These are phyloP conservation scores for Sugiyamaella smithiae DNA, from an alignment of 805 yeast genomes.

Conservation along the genomic window DNA sequence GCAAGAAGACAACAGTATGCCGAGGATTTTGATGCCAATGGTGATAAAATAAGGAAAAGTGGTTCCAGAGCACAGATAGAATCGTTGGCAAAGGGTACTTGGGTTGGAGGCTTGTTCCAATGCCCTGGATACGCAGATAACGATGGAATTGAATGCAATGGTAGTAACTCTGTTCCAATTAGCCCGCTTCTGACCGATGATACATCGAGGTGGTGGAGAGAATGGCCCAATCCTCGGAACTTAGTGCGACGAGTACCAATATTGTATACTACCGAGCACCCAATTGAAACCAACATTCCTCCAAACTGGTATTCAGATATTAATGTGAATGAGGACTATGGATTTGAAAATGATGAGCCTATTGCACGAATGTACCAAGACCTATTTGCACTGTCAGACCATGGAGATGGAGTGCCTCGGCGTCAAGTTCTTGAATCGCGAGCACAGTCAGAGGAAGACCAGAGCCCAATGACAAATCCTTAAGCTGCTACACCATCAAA, in stretches of 20 bases:
- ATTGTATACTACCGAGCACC: constrained; percentile 10
- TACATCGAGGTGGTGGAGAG: constrained; percentile 19
- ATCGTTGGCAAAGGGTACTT: constrained; percentile 16
- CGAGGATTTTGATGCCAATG: not conserved
- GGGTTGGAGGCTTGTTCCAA: constrained; percentile 27
- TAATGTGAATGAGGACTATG: constrained; percentile 18
- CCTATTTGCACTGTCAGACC: too few relatives aligned
- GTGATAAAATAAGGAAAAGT: not conserved
- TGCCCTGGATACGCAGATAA: constrained; percentile 21
- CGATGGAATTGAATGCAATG: constrained; percentile 17
- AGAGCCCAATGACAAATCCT: not conserved
- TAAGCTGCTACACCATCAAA: too few relatives aligned
- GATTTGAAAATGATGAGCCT: too few relatives aligned
- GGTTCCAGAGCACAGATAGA: not conserved
- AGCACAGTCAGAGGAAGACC: not conserved
- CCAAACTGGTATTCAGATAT: constrained; percentile 17
- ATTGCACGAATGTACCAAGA: too few relatives aligned
- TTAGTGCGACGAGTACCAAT: constrained; percentile 18
- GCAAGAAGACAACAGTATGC: constrained; percentile 22
- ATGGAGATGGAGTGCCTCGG: constrained; percentile 2
- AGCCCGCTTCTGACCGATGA: constrained; percentile 23
- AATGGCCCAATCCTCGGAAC: constrained; percentile 16
- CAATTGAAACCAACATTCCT: not conserved
- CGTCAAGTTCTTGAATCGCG: not conserved
- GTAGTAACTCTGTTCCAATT: constrained; percentile 20